These are phyloP conservation scores for Trichosporon inkin DNA, from an alignment of 1,284 basidiomycete species.

Conservation along the genomic window DNA sequence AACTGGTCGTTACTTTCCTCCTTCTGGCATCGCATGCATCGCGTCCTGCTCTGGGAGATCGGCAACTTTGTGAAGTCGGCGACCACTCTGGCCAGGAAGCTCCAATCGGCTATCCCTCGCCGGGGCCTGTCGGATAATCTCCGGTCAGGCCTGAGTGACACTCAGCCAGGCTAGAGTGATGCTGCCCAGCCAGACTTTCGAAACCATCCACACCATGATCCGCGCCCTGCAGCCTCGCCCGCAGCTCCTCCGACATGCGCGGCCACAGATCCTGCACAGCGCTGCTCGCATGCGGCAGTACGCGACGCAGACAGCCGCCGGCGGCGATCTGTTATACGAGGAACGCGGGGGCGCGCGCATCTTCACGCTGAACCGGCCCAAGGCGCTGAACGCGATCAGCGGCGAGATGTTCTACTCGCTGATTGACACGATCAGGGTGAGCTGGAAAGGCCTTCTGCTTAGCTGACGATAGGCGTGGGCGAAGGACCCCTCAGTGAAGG, in stretches of 20 bases:
- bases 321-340: conserved; percentile 6
- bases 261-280: not conserved
- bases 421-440: conserved; percentile 50
- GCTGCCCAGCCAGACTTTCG: too few species aligned
- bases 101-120: too few species aligned
- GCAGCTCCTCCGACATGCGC: not conserved
- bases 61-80: too few species aligned
- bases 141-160: too few species aligned
- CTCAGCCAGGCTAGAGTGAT: too few species aligned
- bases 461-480: conserved; percentile 59
- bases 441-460: not conserved
- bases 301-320: not conserved
- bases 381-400: conserved; percentile 81
- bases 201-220: not conserved
- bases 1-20: too few species aligned
- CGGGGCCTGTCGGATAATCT: too few species aligned
- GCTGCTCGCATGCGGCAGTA: not conserved
- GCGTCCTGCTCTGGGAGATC: too few species aligned
- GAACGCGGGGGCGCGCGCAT: conserved; percentile 3
- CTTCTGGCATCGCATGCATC: too few species aligned
- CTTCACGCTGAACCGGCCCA: conserved; percentile 61
- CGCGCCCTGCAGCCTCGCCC: not conserved
- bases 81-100: too few species aligned
- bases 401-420: conserved; percentile 73
- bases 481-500: conserved; percentile 6